Percentiles rank a stretch among this genome's conserved stretches.
phyloP scores from a whole-genome alignment of 2,329 filamentous ascomycete species.

The Grosmannia serpens region DNA sequence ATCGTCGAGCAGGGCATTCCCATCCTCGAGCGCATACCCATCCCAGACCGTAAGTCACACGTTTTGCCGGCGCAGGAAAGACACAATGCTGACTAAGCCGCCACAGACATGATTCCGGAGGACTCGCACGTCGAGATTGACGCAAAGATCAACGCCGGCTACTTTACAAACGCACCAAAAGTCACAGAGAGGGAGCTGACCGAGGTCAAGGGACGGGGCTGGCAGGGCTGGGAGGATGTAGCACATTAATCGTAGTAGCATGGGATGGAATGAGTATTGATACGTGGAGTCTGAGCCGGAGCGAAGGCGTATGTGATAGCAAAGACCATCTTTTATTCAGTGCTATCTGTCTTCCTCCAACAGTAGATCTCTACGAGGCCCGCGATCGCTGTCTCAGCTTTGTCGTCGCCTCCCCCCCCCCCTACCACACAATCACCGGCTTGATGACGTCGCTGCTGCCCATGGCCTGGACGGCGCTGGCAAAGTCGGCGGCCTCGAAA shows the following conservation, averaged over 20 bases:
- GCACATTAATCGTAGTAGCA: not conserved
- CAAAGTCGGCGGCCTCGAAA: not conserved
- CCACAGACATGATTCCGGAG: conserved; percentile 5
- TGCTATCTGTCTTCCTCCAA: too few species aligned
- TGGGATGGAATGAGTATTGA: too few species aligned
- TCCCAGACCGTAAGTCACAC: conserved; percentile 1
- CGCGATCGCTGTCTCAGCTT: too few species aligned
- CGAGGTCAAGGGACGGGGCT: conserved; percentile 1
- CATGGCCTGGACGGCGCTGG: not conserved
- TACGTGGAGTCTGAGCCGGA: too few species aligned
- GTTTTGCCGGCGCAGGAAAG: too few species aligned
- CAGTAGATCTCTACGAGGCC: too few species aligned
- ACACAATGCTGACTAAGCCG: not conserved
- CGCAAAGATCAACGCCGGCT: conserved; percentile 6
- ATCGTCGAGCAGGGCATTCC: conserved; percentile 3
- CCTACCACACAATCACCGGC: not conserved
- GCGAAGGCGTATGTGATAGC: too few species aligned
- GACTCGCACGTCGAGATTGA: conserved; percentile 6
- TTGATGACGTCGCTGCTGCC: not conserved
- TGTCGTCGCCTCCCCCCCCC: too few species aligned
- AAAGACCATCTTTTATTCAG: too few species aligned
- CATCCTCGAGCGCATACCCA: conserved; percentile 4
- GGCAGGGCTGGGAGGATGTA: conserved; percentile 5
- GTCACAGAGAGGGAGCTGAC: not conserved
- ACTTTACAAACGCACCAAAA: conserved; percentile 1